Base-by-base conservation (phyloP, 1,139 yeast genomes). In the Sugiyamaella sp. region DNA sequence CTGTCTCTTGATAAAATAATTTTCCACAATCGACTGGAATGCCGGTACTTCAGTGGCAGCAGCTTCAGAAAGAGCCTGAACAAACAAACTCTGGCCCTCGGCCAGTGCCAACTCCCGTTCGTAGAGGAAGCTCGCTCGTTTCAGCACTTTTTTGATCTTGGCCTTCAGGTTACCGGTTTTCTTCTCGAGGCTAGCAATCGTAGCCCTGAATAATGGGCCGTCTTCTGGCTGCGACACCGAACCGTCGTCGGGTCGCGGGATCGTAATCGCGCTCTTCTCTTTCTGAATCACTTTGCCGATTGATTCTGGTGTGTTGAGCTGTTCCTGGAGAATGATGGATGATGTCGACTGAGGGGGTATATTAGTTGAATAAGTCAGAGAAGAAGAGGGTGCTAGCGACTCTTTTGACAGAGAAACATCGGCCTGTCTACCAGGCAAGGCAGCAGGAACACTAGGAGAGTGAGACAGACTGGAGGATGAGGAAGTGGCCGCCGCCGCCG, bases 161-260 rank as follows among this genome's bases (percentile, higher is more conserved):
- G 74, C 74, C 55, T 79, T 78, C 57, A 84, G 72, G 17, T 69
- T 67, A 0, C 81, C 80, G 0, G 86, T 72, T 47, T 74, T 72
- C 20, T 74, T 72, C 66, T 87, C 95, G 63, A 82, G 78, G 6
- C 73, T 73, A 10, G 74, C 71, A 17, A 87, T 68, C 0, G 82
- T 72, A 32, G 80, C 82, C 48, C 95, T 73, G 64, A 87, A 86
- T 44, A 82, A 78, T 0, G 95, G 95, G 0, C 95, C 95, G 64
- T 87, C 95, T 55, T 83, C 86, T 1, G 73, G 64, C 74, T 72
- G 72, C 21, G 74, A 62, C 4, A 62, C 57, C 33, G 66, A 65
- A 29, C 64, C 70, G 5, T 61, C 66, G 6, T 59, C 61, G 1
- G 74, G 74, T 2, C 71, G 55, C 3, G 68, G 61, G 20, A 62